Percentiles rank a stretch among this genome's conserved stretches.
Evolutionary conservation across 179 eudicot genomes (phyloP).

Genomic region (Spergularia azorica): DNA sequence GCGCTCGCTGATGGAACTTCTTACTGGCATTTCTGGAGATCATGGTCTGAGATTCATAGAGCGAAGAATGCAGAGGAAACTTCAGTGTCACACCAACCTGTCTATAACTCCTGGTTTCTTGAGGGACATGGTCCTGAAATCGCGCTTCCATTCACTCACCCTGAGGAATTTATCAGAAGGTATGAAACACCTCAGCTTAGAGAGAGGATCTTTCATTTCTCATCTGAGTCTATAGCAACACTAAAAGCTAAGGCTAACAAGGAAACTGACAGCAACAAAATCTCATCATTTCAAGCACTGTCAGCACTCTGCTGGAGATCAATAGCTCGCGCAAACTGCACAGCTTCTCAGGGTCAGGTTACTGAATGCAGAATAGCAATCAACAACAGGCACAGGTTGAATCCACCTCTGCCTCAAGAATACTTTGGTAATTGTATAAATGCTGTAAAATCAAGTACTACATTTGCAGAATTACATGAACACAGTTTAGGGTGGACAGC

Average conservation of each 20-base stretch:
- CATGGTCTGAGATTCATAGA: conserved; percentile 38
- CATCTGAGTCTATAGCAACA: conserved; percentile 23
- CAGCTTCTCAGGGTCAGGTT: conserved; percentile 15
- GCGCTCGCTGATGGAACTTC: conserved; percentile 45
- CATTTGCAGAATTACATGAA: conserved; percentile 14
- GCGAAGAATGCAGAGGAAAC: neutral
- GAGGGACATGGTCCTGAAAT: conserved; percentile 24
- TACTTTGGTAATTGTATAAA: conserved; percentile 23
- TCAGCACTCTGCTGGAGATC: conserved; percentile 45
- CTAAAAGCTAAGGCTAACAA: conserved; percentile 12
- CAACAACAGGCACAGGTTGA: conserved; percentile 15
- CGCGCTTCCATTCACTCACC: conserved; percentile 38
- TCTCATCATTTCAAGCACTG: conserved; percentile 51
- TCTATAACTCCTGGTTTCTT: conserved; percentile 36
- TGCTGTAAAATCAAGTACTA: conserved; percentile 5
- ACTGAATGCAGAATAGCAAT: conserved; percentile 34
- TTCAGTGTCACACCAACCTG: conserved; percentile 29
- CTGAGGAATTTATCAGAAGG: conserved; percentile 21
- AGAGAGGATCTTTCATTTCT: conserved; percentile 28
- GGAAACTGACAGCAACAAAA: neutral
- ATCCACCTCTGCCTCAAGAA: conserved; percentile 27
- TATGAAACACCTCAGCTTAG: conserved; percentile 9
- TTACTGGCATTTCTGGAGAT: conserved; percentile 44
- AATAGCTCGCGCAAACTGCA: conserved; percentile 27
- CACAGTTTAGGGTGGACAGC: conserved; percentile 23